Evolutionary conservation across 208 protist genomes (phyloP).

Genomic region (Kentomonas sorsogonicus): DNA sequence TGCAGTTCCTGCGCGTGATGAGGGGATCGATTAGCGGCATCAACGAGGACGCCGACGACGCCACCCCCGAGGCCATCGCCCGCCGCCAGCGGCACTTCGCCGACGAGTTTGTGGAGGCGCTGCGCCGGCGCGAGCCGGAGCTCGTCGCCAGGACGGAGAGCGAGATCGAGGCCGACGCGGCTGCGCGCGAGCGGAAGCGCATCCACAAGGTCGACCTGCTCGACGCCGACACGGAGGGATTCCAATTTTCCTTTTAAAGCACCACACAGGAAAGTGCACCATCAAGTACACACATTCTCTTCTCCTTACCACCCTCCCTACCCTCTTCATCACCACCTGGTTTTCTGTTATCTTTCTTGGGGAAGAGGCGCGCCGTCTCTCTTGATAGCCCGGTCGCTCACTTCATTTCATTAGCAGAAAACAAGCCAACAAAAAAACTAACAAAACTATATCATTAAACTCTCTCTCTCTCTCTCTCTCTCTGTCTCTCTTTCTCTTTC

Average conservation of each 20-base stretch:
- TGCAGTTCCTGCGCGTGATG: slow-evolving; percentile 82
- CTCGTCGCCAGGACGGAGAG: slow-evolving; percentile 54
- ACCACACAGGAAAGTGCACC: no score
- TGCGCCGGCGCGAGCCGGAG: slow-evolving; percentile 44
- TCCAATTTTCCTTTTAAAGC: slow-evolving; percentile 76
- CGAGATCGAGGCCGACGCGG: slow-evolving; percentile 40
- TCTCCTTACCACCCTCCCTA: not conserved
- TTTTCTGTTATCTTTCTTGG: not conserved
- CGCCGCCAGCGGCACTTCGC: slow-evolving; percentile 47
- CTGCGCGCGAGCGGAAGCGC: slow-evolving; percentile 39
- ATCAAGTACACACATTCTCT: not conserved
- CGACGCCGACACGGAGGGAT: slow-evolving; percentile 49
- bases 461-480: no score
- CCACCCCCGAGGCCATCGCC: slow-evolving; percentile 33
- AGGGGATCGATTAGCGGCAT: slow-evolving; percentile 82
- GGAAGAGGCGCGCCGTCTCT: no score
- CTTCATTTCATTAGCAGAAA: no score
- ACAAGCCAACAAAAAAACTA: no score
- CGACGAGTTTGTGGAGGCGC: slow-evolving; percentile 53
- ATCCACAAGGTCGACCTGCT: slow-evolving; percentile 44
- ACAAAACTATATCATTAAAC: no score
- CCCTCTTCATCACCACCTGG: not conserved
- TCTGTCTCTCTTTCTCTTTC: no score
- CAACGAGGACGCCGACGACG: slow-evolving; percentile 69
- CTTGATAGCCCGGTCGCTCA: no score